Evolutionary conservation across 495 filamentous ascomycete species (phyloP), one percentile per base, ranked within the genome.

Genomic region (Melanomma pulvis-pyrius): DNA sequence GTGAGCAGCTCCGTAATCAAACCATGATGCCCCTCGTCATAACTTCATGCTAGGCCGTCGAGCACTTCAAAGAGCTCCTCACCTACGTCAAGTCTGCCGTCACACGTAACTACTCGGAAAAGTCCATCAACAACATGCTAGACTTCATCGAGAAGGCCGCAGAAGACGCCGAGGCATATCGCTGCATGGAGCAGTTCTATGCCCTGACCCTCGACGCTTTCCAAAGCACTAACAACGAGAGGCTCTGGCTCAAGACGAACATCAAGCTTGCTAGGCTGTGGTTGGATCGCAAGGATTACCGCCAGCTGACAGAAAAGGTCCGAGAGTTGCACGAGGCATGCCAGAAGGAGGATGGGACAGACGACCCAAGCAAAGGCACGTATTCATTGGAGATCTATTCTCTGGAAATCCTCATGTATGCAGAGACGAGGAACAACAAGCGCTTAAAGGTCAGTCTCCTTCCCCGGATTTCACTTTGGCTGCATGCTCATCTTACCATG

Each of bases 71-170:
- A 61, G 93, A 98, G 75, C 91, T 98, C 28, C 87, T 98, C 64
- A 98, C 92, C 34, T 98, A 98, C 74, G 93, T 98, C 78, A 96
- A 93, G 74, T 94, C 91, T 26, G 93, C 94, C 24, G 93, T 98
- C 54, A 98, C 96, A 25, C 89, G 94, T 57, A 98, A 98, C 77
- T 97, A 98, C 77, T 97, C 96, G 9, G 94, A 98, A 76, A 98
- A 98, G 76, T 97, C 93, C 11, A 96, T 98, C 77, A 97, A 97
- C 79, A 98, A 97, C 75, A 97, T 98, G 88, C 91, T 98, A 29
- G 96, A 98, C 79, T 96, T 89, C 77, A 96, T 98, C 73, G 93
- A 97, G 79, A 97, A 97, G 77, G 87, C 87, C 48, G 90, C 91
- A 26, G 93, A 92, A 72, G 88, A 92, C 69, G 84, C 88, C 15